Evolutionary conservation across 306 rosid species (phyloP).

Genomic region (Dryas drummondii): DNA sequence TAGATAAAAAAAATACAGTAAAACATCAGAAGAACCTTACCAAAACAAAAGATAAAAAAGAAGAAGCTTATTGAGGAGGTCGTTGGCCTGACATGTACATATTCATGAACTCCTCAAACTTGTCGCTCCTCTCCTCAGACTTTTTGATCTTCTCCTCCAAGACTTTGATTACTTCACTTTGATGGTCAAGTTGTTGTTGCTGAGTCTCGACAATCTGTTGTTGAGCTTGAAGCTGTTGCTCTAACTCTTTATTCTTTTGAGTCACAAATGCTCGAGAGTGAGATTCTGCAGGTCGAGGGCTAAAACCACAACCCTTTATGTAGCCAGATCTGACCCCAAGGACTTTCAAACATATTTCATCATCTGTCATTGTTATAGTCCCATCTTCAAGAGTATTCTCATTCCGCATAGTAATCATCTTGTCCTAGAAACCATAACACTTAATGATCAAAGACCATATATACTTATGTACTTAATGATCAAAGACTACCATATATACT

Average conservation of each 20-base stretch:
- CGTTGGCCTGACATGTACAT: too few species aligned
- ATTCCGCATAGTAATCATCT: too few species aligned
- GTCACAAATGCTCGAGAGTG: background rate
- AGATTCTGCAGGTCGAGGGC: background rate
- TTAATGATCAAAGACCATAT: too few species aligned
- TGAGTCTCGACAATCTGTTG: background rate
- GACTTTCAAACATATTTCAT: background rate
- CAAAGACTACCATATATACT: too few species aligned
- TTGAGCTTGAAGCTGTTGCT: background rate
- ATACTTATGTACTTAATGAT: too few species aligned
- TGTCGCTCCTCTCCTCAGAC: background rate
- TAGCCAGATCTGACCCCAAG: background rate
- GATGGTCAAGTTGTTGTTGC: background rate
- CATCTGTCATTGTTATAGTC: too few species aligned
- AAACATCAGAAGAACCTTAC: slow-evolving; percentile 44
- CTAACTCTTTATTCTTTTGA: background rate
- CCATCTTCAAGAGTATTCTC: too few species aligned
- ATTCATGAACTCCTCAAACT: too few species aligned
- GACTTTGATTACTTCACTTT: background rate
- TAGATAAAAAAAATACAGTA: slow-evolving; percentile 2
- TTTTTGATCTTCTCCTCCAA: background rate
- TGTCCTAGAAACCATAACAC: too few species aligned
- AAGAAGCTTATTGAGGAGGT: too few species aligned
- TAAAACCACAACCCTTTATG: background rate
- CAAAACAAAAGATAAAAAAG: slow-evolving; percentile 71